Conservation (phyloP, 169 alveolate species). For the Cryptosporidium canis region DNA sequence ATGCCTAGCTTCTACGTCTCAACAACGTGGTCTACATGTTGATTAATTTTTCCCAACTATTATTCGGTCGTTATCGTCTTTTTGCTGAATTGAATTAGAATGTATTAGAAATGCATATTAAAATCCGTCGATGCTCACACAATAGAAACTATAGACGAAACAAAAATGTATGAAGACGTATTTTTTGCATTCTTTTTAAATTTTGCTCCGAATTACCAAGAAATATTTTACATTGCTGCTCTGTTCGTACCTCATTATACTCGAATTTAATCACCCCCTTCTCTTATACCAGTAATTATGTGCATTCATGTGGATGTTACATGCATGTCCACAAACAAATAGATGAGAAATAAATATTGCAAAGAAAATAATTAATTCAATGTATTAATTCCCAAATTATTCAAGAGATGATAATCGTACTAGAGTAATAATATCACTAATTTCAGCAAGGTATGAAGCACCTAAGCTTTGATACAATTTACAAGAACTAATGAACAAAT, state of each 20-base stretch:
- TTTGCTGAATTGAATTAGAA: background rate
- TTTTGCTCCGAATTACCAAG: background rate
- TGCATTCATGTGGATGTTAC: background rate
- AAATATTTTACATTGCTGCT: too few relatives aligned
- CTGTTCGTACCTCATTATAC: too few relatives aligned
- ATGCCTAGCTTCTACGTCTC: background rate
- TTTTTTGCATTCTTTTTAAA: background rate
- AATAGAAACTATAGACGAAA: background rate
- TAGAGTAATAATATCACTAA: background rate
- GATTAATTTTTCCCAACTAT: background rate
- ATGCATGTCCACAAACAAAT: background rate
- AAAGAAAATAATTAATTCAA: background rate
- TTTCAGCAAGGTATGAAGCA: background rate
- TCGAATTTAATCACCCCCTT: background rate
- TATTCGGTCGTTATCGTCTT: background rate
- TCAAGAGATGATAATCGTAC: background rate
- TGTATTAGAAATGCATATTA: background rate
- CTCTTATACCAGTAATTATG: background rate
- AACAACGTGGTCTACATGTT: background rate
- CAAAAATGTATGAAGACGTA: too few relatives aligned
- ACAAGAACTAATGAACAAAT: background rate
- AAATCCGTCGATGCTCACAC: background rate
- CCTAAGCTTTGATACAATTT: conserved; percentile 5
- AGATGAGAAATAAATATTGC: background rate
- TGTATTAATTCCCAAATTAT: background rate